Evolutionary conservation across 2,329 filamentous ascomycete species (phyloP), one percentile per base, ranked within the genome.

Genomic region (Septoria linicola): DNA sequence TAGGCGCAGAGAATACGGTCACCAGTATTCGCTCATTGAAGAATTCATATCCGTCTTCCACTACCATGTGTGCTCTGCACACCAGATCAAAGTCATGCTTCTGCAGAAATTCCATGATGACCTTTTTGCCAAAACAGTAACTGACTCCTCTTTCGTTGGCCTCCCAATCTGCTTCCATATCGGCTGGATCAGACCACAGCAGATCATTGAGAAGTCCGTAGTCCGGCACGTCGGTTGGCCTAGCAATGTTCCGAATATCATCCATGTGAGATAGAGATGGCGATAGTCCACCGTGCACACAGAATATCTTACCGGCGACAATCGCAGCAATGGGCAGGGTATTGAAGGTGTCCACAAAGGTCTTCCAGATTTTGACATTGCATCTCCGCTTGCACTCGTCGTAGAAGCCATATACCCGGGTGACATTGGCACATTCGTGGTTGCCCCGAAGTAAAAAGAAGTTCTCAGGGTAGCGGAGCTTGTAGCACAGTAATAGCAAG

Each of bases 311-410:
- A 60, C 89, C 89, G 2, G 91, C 92, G 31, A 97, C 91, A 64
- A 96, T 96, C n/a, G 92, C 84, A 36, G 92, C 92, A 65, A 97
- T 96, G 0, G 92, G 92, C 37, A 97, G 80, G 35, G 87, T 91
- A 70, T 97, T 97, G 78, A 97, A 97, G 20, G 88, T 93, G 68
- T 97, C 92, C 45, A 96, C 85, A 67, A 97, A 97, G 0, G 89
- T 95, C 77, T 97, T 97, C 92, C 92, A 97, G 49, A 95, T 84
- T 76, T 96, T 96, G 69, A 96, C 89, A 68, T 96, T 96, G 76
- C 88, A 96, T 55, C 92, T 82, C 59, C 92, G 82, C 75, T 97
- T 97, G 80, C 92, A 97, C 70, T 97, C 92, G 66, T 97, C 92
- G 74, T 97, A 97, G 72, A 97, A 97, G 2, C 92, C 92, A 70